Evolutionary conservation across 1,139 yeast species (phyloP), one percentile per base, ranked within the genome.

Genomic region (Yueomyces sp.): DNA sequence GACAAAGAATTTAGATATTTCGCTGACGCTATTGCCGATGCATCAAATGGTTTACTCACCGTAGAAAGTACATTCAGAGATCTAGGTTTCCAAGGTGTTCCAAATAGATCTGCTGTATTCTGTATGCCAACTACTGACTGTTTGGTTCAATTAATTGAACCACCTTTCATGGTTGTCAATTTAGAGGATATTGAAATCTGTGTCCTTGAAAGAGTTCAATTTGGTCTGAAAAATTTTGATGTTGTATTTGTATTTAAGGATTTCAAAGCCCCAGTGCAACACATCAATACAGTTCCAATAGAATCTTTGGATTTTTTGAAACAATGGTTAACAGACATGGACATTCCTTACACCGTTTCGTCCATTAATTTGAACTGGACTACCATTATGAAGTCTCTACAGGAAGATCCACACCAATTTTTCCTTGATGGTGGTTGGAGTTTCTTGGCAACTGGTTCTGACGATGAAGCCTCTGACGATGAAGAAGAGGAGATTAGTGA

Each of bases 71-170:
- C 99, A 39, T 86, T 91, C 68, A 76, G 96, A 60, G 98, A 93
- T 59, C 73, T 93, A 45, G 99, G 97, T 31, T 91, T 91, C 74
- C 86, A 80, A 52, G 99, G 98, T 73, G 98, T 91, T 26, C 98
- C 98, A 36, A 84, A 82, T 64, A 76, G 98, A 57, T 84, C 96
- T 6, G 84, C 95, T 25, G 96, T 91, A 27, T 78, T 83, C 57
- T 81, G 96, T 73, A 85, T 91, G 77, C 99, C 99, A 34, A 87
- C 98, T 0, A 81, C 97, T 56, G 97, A 91, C 62, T 91, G 97
- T 70, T 73, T 91, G 55, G 83, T 91, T 41, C 97, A 89, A 67
- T 73, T 93, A 51, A 77, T 89, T 48, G 98, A 91, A 60, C 94
- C 96, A 5, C 98, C 98, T 39, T 93, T 89, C 59, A 68, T 89